Conservation (phyloP, 495 filamentous ascomycete species). For the Extremus antarcticus region DNA sequence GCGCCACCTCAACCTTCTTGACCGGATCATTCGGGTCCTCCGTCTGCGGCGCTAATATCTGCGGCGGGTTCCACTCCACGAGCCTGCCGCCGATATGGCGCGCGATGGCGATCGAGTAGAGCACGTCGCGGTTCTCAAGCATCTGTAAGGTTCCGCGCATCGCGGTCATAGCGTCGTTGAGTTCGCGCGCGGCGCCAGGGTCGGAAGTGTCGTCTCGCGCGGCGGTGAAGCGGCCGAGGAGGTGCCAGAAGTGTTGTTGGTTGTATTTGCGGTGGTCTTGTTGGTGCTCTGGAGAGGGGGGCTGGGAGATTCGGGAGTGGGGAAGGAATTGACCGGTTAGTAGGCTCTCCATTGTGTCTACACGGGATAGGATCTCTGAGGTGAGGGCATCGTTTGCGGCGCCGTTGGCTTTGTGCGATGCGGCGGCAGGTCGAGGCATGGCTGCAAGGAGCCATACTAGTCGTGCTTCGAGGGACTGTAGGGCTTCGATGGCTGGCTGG, state of each 20-base stretch:
- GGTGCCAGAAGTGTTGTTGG: constrained; percentile 72
- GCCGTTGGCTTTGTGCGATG: neutral
- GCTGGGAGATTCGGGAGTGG: constrained; percentile 40
- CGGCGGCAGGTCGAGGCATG: constrained; percentile 19
- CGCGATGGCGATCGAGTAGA: constrained; percentile 77
- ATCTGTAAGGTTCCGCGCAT: constrained; percentile 62
- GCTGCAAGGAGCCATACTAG: constrained; percentile 31
- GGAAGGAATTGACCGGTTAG: constrained; percentile 56
- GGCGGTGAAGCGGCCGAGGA: constrained; percentile 60
- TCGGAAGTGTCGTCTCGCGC: constrained; percentile 41
- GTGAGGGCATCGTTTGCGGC: constrained; percentile 2
- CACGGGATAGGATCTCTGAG: constrained; percentile 47
- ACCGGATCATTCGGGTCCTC: constrained; percentile 60
- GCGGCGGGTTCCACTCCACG: constrained; percentile 48
- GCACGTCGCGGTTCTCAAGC: constrained; percentile 79
- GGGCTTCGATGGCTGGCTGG: constrained; percentile 10
- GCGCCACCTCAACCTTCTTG: constrained; percentile 66
- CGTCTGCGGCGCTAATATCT: constrained; percentile 44
- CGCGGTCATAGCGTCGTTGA: constrained; percentile 51
- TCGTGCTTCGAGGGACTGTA: constrained; percentile 26
- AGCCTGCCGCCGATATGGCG: constrained; percentile 61
- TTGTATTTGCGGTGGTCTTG: constrained; percentile 43
- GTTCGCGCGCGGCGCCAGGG: constrained; percentile 43
- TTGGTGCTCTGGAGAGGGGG: constrained; percentile 11
- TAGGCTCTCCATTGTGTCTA: constrained; percentile 65